phyloP scores from a whole-genome alignment of 2,329 filamentous ascomycete species.

The Sordariomycetes sp. region DNA sequence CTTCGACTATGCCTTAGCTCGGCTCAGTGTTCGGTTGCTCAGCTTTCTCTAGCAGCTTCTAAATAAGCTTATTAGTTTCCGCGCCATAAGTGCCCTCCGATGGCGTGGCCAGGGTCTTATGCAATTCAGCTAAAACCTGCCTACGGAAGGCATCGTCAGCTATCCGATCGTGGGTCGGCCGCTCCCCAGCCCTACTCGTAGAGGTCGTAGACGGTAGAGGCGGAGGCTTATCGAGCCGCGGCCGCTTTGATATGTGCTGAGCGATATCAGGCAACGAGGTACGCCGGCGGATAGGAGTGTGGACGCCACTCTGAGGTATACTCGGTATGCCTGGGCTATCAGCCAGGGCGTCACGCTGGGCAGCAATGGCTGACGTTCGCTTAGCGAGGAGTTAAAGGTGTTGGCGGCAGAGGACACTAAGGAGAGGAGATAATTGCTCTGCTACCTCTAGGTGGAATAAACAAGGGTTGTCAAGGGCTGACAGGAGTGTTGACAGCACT shows the following conservation, averaged over 20 bases:
- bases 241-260: background rate
- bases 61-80: slow-evolving; percentile 3
- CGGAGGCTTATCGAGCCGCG: background rate
- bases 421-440: background rate
- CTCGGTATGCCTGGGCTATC: background rate
- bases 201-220: background rate
- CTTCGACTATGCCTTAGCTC: slow-evolving; percentile 2
- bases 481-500: slow-evolving; percentile 4
- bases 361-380: background rate
- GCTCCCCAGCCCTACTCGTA: background rate
- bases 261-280: slow-evolving; percentile 3
- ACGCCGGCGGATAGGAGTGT: background rate
- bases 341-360: background rate
- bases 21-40: slow-evolving; percentile 5
- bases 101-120: background rate
- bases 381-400: slow-evolving; percentile 4
- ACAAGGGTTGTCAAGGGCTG: slow-evolving; percentile 3
- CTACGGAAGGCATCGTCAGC: slow-evolving; percentile 2
- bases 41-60: slow-evolving; percentile 2
- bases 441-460: slow-evolving; percentile 1
- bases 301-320: background rate
- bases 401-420: slow-evolving; percentile 3
- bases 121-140: slow-evolving; percentile 2
- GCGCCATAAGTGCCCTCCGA: background rate
- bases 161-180: background rate